Conservation (phyloP, 192 early-diverging fungal genomes). For the Gorgonomyces haynaldii region DNA sequence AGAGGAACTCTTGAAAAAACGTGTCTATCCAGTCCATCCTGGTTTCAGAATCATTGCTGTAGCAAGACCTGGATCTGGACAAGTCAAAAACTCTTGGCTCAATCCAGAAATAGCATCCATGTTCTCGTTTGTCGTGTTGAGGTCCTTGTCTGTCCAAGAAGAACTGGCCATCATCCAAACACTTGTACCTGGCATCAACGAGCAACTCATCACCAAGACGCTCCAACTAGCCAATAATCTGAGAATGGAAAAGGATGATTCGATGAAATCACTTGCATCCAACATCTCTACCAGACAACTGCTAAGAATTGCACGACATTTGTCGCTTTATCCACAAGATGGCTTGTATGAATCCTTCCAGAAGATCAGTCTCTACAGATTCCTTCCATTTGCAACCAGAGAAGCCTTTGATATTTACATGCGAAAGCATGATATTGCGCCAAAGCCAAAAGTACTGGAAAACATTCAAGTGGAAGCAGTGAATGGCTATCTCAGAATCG, state of each 20-base stretch:
- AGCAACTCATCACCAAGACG: constrained; percentile 24
- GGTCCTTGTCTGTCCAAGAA: constrained; percentile 36
- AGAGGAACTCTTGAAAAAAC: constrained; percentile 33
- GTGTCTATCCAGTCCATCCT: constrained; percentile 53
- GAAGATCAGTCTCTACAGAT: constrained; percentile 57
- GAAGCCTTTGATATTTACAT: constrained; percentile 45
- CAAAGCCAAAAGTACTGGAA: not conserved
- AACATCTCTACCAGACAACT: constrained; percentile 65
- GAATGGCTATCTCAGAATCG: constrained; percentile 31
- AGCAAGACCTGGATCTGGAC: constrained; percentile 27
- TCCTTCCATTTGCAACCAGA: constrained; percentile 55
- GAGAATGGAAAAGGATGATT: constrained; percentile 45
- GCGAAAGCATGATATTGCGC: not conserved
- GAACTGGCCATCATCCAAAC: constrained; percentile 19
- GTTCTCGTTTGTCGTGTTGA: constrained; percentile 59
- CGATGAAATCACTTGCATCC: constrained; percentile 40
- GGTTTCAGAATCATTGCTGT: constrained; percentile 66
- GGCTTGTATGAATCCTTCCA: constrained; percentile 49
- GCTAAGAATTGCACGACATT: constrained; percentile 54
- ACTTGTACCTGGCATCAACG: constrained; percentile 33
- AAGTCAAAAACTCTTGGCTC: constrained; percentile 51
- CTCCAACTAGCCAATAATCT: constrained; percentile 50
- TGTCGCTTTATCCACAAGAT: constrained; percentile 54
- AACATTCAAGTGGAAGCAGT: not conserved
- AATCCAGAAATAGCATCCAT: constrained; percentile 56